Evolutionary conservation across 192 early-diverging fungal genomes (phyloP).

Genomic region (Backusella mclennaniae): DNA sequence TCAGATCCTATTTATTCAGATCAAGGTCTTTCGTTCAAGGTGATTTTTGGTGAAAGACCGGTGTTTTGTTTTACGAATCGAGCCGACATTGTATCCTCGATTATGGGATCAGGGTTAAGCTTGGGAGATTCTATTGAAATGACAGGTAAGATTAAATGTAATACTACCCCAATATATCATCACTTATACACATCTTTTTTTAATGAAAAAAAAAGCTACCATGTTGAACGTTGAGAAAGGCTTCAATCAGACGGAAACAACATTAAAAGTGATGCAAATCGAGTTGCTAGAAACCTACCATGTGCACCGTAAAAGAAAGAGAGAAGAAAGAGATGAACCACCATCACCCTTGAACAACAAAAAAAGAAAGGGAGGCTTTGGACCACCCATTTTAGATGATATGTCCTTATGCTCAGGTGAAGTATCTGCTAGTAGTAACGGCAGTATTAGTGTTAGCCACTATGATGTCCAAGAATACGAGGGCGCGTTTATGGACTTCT

Average conservation of each 20-base stretch:
- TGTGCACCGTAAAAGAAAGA: not conserved
- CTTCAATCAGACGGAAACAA: not conserved
- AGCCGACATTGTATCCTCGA: not conserved
- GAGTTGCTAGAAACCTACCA: not conserved
- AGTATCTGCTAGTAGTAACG: not conserved
- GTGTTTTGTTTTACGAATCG: not conserved
- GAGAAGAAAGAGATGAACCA: not conserved
- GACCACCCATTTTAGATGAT: not conserved
- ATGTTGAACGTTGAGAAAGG: not conserved
- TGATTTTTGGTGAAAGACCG: not conserved
- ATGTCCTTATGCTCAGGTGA: not conserved
- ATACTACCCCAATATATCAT: not conserved
- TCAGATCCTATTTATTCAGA: not conserved
- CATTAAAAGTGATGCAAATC: not conserved
- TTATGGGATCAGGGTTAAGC: not conserved
- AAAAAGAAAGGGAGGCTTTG: not conserved
- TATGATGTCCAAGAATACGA: not conserved
- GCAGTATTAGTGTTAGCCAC: not conserved
- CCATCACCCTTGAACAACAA: not conserved
- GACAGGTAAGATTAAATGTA: not conserved
- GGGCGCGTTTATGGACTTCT: not conserved
- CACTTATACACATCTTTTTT: not conserved
- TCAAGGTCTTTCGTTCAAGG: not conserved
- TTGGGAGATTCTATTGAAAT: not conserved
- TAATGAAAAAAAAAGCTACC: not conserved